Percentiles rank a stretch among this genome's conserved stretches.
These are phyloP conservation scores for Microbotryum saponariae DNA, from an alignment of 1,284 basidiomycete species.

Conservation along the genomic window DNA sequence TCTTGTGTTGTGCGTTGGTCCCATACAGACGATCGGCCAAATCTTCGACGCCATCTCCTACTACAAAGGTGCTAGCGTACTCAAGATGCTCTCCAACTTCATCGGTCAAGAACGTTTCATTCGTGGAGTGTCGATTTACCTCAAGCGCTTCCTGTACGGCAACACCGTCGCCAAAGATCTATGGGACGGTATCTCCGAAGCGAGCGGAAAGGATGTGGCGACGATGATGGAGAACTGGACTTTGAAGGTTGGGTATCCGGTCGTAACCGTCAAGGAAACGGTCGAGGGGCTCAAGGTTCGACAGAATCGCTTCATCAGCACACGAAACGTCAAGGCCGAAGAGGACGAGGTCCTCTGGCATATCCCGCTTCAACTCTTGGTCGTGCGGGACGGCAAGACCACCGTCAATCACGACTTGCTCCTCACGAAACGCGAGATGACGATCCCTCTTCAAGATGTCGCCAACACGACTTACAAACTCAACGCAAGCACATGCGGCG, in stretches of 20 bases:
- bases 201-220: slow-evolving; percentile 69
- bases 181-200: slow-evolving; percentile 77
- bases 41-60: slow-evolving; percentile 49
- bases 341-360: slow-evolving; percentile 90
- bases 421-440: slow-evolving; percentile 64
- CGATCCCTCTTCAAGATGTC: slow-evolving; percentile 50
- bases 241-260: slow-evolving; percentile 49
- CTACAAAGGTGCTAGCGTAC: slow-evolving; percentile 80
- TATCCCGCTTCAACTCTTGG: slow-evolving; percentile 70
- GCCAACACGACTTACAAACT: slow-evolving; percentile 63
- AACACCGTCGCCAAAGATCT: slow-evolving; percentile 82
- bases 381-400: slow-evolving; percentile 50
- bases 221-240: slow-evolving; percentile 90
- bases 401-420: slow-evolving; percentile 46
- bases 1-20: slow-evolving; percentile 68
- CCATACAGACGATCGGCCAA: background rate
- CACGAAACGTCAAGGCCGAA: slow-evolving; percentile 61
- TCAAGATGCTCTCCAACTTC: slow-evolving; percentile 83
- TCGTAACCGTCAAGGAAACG: slow-evolving; percentile 76
- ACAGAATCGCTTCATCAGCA: slow-evolving; percentile 89
- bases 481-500: slow-evolving; percentile 80
- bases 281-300: slow-evolving; percentile 51
- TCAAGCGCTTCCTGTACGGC: slow-evolving; percentile 73
- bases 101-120: slow-evolving; percentile 72
- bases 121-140: slow-evolving; percentile 57